phyloP scores from a whole-genome alignment of 2,329 filamentous ascomycete species.

The Fusarium udum region DNA sequence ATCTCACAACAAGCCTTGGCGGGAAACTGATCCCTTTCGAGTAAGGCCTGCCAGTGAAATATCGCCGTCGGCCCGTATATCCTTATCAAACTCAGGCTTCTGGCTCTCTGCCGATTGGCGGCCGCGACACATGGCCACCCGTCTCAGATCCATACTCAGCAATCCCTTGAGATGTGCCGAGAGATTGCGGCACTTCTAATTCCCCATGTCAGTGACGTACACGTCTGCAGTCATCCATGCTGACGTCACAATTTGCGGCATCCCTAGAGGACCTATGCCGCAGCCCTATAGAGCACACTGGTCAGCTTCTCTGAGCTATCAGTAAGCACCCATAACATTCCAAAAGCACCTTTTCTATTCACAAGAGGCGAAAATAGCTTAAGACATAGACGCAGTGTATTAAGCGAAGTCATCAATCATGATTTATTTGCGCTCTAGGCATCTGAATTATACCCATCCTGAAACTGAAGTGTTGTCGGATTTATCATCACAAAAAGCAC shows the following conservation, averaged over 20 bases:
- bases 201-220: neutral
- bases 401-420: accelerated
- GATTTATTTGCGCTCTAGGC: neutral
- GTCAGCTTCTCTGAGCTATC: neutral
- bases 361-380: accelerated
- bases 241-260: neutral
- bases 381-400: neutral
- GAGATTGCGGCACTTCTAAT: accelerated
- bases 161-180: neutral
- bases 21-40: accelerated
- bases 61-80: accelerated
- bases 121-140: too few relatives aligned
- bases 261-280: neutral
- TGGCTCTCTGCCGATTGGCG: neutral
- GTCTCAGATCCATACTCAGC: neutral
- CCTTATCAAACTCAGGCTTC: too few relatives aligned
- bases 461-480: neutral
- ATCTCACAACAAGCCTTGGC: neutral
- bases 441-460: neutral
- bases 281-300: neutral
- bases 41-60: neutral
- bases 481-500: neutral
- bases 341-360: accelerated
- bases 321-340: neutral
- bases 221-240: neutral